Base-by-base conservation (phyloP, 306 rosid genomes). In the Echinosophora koreensis region DNA sequence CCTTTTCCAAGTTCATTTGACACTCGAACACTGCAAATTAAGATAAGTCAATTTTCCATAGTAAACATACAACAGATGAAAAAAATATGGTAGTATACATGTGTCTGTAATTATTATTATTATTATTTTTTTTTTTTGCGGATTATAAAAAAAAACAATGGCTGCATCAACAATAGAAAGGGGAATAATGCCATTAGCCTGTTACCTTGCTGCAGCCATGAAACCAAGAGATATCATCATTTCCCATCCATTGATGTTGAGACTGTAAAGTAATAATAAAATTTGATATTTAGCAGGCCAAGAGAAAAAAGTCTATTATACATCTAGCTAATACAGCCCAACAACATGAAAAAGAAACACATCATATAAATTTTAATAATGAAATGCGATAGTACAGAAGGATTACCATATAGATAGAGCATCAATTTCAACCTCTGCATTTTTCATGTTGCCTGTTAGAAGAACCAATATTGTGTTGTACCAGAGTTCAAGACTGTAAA, bases 171-270 rank as follows among this genome's bases (percentile, higher is more conserved):
- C 10, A 46, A 46, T 13, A 41, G 54, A 22, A 42, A 41, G 54
- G 32, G 9, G 22, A 9, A 27, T 11, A 75, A 5, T 58, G 52
- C 44, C 22, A 22, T 22, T 22, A 22, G 22, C 22, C 22, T 22
- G 64, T 44, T 77, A 84, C 92, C 90, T 79, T 16, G 87, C 81
- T 55, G 86, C 89, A 65, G 77, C 80, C 18, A 89, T 30, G 74
- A 86, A 86, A 41, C 93, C 90, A 18, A 89, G 74, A 44, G 80
- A 56, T 66, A 89, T 67, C 93, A 89, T 89, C 78, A 86, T 82
- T 81, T 84, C 87, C 90, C 93, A 89, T 44, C 87, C 89, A 63
- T 41, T 77, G 76, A 89, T 86, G 59, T 86, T 89, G 50, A 89
- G 86, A 42, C 93, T 89, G 77, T 11, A 61, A 74, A 49, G 0